Evolutionary conservation across 345 rosid genomes (phyloP).

Genomic region (Populus davidiana): DNA sequence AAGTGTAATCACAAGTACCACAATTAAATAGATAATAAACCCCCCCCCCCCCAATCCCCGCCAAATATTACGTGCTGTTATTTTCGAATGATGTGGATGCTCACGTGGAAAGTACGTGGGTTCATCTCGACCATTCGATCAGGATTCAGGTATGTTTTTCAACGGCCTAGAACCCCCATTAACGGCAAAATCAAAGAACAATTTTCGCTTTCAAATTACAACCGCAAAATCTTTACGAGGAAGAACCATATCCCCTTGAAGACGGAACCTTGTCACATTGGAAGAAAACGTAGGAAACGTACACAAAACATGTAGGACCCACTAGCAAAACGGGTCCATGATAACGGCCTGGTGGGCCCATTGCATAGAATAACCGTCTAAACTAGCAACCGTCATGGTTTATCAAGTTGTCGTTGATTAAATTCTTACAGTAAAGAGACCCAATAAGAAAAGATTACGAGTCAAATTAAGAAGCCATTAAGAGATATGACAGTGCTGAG

Average conservation of each 20-base stretch:
- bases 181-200: slow-evolving; percentile 46
- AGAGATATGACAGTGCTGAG: background rate
- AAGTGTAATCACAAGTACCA: no score
- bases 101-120: slow-evolving; percentile 10
- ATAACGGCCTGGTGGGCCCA: background rate
- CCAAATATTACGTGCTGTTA: slow-evolving; percentile 31
- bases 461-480: background rate
- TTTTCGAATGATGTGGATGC: slow-evolving; percentile 14
- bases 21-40: background rate
- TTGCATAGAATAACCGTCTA: background rate
- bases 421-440: no score
- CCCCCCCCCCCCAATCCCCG: slow-evolving; percentile 32
- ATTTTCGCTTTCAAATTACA: slow-evolving; percentile 17
- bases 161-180: slow-evolving; percentile 45
- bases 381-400: background rate
- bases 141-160: background rate
- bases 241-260: slow-evolving; percentile 14
- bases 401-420: no score
- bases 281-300: background rate
- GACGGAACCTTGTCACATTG: slow-evolving; percentile 4
- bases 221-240: background rate
- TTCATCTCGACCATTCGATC: slow-evolving; percentile 11
- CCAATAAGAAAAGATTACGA: background rate
- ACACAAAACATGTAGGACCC: background rate
- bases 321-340: background rate